Base-by-base conservation (phyloP, 805 yeast genomes). In the Scheffersomyces lignosus region DNA sequence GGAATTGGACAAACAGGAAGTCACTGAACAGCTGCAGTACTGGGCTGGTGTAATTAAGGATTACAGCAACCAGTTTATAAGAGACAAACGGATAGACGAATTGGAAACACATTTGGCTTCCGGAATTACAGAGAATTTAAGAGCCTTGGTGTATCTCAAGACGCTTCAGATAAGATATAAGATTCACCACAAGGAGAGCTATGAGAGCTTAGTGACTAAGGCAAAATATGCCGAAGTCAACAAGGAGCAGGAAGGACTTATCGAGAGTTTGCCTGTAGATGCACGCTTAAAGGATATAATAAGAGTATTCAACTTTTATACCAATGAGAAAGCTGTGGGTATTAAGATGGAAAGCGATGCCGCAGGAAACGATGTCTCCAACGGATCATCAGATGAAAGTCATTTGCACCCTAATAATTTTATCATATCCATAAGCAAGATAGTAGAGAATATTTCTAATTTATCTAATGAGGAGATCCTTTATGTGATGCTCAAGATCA, bases 81-180 rank as follows among this genome's bases (percentile, higher is more conserved):
- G 36, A 13, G 34, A 41, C 15, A 35, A 39, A 29, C 30, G 36
- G 13, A 30, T 34, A 5, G 33, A 17, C 13, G 44, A 41, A 13
- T 40, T 64, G 18, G 67, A 62, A 37, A 17, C 30, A 4, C 47
- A 54, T 7, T 31, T 68, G 14, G 22, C 49, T 1, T 25, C 36
- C 3, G 71, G 71, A 0, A 55, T 69, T 4, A 70, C 73, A 1
- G 44, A 26, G 2, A 43, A 48, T 2, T 44, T 60, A 30, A 48
- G 72, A 28, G 48, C 58, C 3, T 37, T 54, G n/a, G 56, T 63
- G 1, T 69, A 69, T 37, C 47, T 62, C 31, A 62, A 59, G 36
- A 49, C 54, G 3, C 47, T 67, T 33, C 62, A 60, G 36, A 54
- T 66, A 2, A 51, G 55, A 33, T 48, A 56, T 40, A 52, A 47